Base-by-base conservation (phyloP, 139 green algal species). In the Axilococcus clingmanii region DNA sequence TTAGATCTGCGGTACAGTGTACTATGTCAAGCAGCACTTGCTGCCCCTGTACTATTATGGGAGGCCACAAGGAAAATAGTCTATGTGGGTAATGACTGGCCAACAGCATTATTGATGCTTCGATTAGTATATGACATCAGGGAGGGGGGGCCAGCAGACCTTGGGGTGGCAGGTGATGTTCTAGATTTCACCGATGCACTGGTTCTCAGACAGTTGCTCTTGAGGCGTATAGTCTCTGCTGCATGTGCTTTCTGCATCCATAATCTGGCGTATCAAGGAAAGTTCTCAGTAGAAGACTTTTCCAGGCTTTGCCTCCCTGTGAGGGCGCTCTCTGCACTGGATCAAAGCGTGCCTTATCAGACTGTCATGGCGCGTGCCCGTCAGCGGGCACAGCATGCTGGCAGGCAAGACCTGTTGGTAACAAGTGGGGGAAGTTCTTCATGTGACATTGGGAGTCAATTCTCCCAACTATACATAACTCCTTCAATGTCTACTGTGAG, bases 21-120 rank as follows among this genome's bases (percentile, higher is more conserved):
- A 14, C 68, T 93, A 42, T 89, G 80, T 53, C 85, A 93, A 53
- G 80, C 79, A 17, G 80, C 85, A 1, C 40, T 92, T 22, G 78
- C 72, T 17, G 83, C 84, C 72, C 19, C 70, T 89, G 60, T 45
- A 87, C 33, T 87, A 73, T 76, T 54, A 7, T 24, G 41, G 7
- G 7, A 19, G 24, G 20, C n/a, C 25, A 12, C 19, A 22, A 47
- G 54, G 31, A 29, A 48, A 32, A 30, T 68, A 3, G 52, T 71
- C 4, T 80, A 72, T 59, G 50, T 75, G 2, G 38, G 38, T 11
- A 80, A 78, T 43, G 72, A 78, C 52, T 80, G 72, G 72, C 72
- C 62, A 32, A 60, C 54, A 5, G 52, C 55, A 15, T 54, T 63
- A 25, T 56, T 68, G 43, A 36, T 57, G 29, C 59, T 75, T 20